phyloP scores from a whole-genome alignment of 495 filamentous ascomycete genomes.

The Penicillium ochrochloron region DNA sequence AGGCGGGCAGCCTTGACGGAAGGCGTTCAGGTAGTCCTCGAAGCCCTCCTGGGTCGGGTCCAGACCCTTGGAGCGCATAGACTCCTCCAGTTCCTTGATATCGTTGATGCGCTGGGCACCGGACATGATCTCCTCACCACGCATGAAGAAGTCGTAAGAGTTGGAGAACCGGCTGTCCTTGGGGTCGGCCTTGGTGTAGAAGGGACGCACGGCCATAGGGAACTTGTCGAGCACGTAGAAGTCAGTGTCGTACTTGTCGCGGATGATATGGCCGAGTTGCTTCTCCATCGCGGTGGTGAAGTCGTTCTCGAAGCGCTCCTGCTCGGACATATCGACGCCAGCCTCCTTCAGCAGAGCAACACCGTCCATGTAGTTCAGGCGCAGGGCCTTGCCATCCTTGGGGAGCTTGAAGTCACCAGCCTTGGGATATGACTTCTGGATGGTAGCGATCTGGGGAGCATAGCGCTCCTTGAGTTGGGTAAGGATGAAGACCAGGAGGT shows the following conservation, averaged over 20 bases:
- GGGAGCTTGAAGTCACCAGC: slow-evolving; percentile 62
- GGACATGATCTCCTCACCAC: slow-evolving; percentile 86
- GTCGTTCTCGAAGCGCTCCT: slow-evolving; percentile 76
- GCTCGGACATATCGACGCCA: slow-evolving; percentile 72
- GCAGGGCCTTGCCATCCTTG: slow-evolving; percentile 73
- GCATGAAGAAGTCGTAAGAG: slow-evolving; percentile 93
- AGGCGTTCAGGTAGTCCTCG: slow-evolving; percentile 83
- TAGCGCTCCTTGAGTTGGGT: slow-evolving; percentile 70
- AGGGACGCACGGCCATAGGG: slow-evolving; percentile 81
- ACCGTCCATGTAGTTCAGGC: slow-evolving; percentile 84
- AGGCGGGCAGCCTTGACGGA: slow-evolving; percentile 75
- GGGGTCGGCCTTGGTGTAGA: slow-evolving; percentile 85
- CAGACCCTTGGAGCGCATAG: slow-evolving; percentile 73
- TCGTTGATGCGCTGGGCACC: slow-evolving; percentile 87
- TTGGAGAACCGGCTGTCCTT: slow-evolving; percentile 71
- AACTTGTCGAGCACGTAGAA: slow-evolving; percentile 94
- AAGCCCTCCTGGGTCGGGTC: slow-evolving; percentile 75
- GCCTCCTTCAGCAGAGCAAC: slow-evolving; percentile 81
- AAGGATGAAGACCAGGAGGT: slow-evolving; percentile 89
- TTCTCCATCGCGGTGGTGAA: slow-evolving; percentile 81
- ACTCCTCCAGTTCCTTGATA: slow-evolving; percentile 66
- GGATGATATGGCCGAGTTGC: slow-evolving; percentile 82
- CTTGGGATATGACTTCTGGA: slow-evolving; percentile 63
- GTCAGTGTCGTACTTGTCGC: slow-evolving; percentile 83
- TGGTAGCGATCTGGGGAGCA: slow-evolving; percentile 67